Percentiles rank a stretch among this genome's conserved stretches.
phyloP scores from a whole-genome alignment of 1,139 yeast genomes.

The Debaryomyces singareniensis region DNA sequence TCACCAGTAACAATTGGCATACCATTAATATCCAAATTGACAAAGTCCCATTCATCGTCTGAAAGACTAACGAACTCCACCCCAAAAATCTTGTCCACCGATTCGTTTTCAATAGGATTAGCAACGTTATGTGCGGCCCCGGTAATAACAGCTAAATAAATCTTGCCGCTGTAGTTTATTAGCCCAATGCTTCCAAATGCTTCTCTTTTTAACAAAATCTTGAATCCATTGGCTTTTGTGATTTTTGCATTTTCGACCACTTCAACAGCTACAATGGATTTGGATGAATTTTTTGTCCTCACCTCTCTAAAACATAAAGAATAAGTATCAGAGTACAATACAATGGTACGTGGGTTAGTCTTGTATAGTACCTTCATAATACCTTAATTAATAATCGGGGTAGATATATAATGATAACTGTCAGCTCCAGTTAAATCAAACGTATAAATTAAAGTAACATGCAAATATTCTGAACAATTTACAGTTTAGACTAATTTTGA shows the following conservation, averaged over 20 bases:
- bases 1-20: conserved; percentile 35
- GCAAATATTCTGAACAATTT: too few species aligned
- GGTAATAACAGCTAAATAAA: conserved; percentile 75
- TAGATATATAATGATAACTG: too few species aligned
- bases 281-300: conserved; percentile 5
- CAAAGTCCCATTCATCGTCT: conserved; percentile 72
- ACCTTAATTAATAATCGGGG: too few species aligned
- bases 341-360: conserved; percentile 49
- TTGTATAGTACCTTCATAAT: conserved; percentile 46
- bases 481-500: too few species aligned
- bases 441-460: too few species aligned
- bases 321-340: conserved; percentile 44
- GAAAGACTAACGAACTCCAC: conserved; percentile 83
- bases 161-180: conserved; percentile 58
- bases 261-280: conserved; percentile 48
- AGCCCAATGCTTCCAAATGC: conserved; percentile 83
- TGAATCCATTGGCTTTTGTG: conserved; percentile 36
- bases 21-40: conserved; percentile 59
- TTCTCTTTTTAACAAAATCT: conserved; percentile 47
- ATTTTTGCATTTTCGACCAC: conserved; percentile 36
- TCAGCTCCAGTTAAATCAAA: too few species aligned
- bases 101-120: conserved; percentile 69
- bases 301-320: conserved; percentile 42
- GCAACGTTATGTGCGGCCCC: conserved; percentile 73
- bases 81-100: conserved; percentile 70